Evolutionary conservation across 1,139 yeast species (phyloP).

Genomic region (Starmera stellimalicola): DNA sequence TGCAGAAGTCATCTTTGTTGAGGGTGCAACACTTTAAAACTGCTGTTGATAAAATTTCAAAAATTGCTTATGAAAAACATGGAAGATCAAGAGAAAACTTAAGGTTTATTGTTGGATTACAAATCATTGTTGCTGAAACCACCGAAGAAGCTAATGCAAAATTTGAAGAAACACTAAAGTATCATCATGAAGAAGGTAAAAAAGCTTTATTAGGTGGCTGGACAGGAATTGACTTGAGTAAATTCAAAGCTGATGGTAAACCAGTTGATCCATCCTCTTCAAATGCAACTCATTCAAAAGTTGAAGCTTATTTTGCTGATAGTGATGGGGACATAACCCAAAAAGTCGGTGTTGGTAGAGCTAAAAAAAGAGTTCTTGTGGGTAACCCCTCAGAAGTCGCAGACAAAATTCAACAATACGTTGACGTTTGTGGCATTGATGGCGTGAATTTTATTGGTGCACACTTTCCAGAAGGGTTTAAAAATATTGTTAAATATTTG

Average conservation of each 20-base stretch:
- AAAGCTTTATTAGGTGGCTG: slow-evolving; percentile 30
- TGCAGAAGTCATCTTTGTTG: slow-evolving; percentile 32
- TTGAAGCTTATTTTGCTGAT: slow-evolving; percentile 4
- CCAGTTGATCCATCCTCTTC: slow-evolving; percentile 20
- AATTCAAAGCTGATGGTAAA: slow-evolving; percentile 24
- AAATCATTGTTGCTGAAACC: slow-evolving; percentile 20
- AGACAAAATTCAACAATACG: slow-evolving; percentile 23
- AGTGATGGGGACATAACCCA: slow-evolving; percentile 14
- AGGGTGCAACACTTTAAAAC: slow-evolving; percentile 20
- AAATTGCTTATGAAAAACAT: slow-evolving; percentile 23
- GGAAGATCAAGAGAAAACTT: slow-evolving; percentile 19
- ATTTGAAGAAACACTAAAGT: slow-evolving; percentile 20
- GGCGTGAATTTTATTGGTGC: slow-evolving; percentile 27
- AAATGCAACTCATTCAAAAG: slow-evolving; percentile 21
- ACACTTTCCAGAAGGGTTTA: slow-evolving; percentile 22
- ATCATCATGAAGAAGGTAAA: slow-evolving; percentile 28
- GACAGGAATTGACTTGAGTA: slow-evolving; percentile 30
- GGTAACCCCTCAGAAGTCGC: slow-evolving; percentile 25
- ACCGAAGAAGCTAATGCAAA: slow-evolving; percentile 25
- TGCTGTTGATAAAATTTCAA: slow-evolving; percentile 23
- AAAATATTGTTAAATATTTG: slow-evolving; percentile 23
- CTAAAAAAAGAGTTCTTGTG: slow-evolving; percentile 11
- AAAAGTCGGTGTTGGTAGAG: slow-evolving; percentile 5
- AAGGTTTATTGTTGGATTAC: slow-evolving; percentile 18
- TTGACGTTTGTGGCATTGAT: slow-evolving; percentile 24